These are phyloP conservation scores for Biscogniauxia marginata DNA, from an alignment of 2,329 filamentous ascomycete species.

Conservation along the genomic window DNA sequence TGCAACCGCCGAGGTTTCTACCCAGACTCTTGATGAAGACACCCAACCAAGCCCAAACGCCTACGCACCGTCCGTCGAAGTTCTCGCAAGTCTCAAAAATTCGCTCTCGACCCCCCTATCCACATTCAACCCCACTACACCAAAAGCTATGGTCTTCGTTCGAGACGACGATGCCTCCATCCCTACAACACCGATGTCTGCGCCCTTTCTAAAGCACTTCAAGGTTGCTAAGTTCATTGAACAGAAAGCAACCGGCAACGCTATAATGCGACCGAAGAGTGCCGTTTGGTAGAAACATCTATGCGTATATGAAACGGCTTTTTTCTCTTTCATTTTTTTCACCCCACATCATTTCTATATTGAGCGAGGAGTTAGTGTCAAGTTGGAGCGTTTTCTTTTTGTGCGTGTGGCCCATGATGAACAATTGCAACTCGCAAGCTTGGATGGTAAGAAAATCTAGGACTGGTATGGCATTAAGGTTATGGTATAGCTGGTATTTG, in stretches of 20 bases:
- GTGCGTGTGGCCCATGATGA: too few relatives aligned
- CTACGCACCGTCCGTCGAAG: not conserved
- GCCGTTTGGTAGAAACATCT: conserved; percentile 12
- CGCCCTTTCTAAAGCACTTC: not conserved
- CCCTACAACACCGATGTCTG: conserved; percentile 1
- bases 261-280: conserved; percentile 8
- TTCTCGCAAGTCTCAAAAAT: not conserved
- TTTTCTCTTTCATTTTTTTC: too few relatives aligned
- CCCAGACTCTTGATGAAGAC: not conserved
- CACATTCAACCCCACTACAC: not conserved
- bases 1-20: not conserved
- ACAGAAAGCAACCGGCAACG: not conserved
- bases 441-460: too few relatives aligned
- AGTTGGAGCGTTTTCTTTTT: too few relatives aligned
- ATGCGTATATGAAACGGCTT: too few relatives aligned
- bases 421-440: too few relatives aligned
- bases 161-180: not conserved
- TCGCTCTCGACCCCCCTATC: not conserved
- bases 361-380: conserved; percentile 20
- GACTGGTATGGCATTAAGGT: too few relatives aligned
- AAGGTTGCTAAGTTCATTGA: conserved; percentile 1
- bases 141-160: conserved; percentile 1
- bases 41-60: not conserved
- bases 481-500: too few relatives aligned
- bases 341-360: conserved; percentile 4